Evolutionary conservation across 768 basidiomycete species (phyloP), one percentile per base, ranked within the genome.

Genomic region (Saitozyma sp.): DNA sequence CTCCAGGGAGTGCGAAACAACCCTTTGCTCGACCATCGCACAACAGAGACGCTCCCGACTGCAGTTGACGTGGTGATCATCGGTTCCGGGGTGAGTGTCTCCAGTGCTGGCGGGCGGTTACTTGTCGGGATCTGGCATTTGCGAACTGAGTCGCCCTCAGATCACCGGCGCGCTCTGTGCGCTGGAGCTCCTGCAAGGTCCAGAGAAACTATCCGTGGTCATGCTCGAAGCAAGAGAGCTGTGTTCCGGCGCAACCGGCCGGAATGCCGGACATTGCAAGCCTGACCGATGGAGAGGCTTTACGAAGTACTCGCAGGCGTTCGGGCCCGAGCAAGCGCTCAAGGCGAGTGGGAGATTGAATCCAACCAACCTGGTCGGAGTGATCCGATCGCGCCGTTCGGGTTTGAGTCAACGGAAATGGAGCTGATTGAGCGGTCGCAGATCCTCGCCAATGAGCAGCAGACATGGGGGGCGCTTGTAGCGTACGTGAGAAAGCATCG

Each of bases 361-460:
- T 58, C 6, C 46, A 37, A 2, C 2, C 29, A 29, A n/a, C 48
- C 29, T 29, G 29, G 29, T 29, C 5, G 29, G 29, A 5, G 29
- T 29, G 29, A 29, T 5, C 29, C 29, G 29, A 29, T 29, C 29
- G 16, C n/a, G 17, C 56, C 42, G 42, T 52, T 52, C 17, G 17
- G 13, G 51, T 17, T 37, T 19, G 13, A 7, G n/a, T 3, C 3
- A 29, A 29, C 29, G 29, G 5, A 29, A 29, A 29, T 29, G 51
- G 13, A 17, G 56, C 40, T 52, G 37, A 59, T 29, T 29, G 0
- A 39, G 13, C 45, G 41, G 58, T 10, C 8, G 13, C 19, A 69
- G 59, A 66, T 68, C 11, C 58, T 70, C 20, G 41, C 45, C 42
- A 73, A 73, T 49, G 71, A 73, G 51, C 59, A 59, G 55, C 42